A percentile compares a stretch with the other conserved stretches of the same genome.
These are phyloP conservation scores for Letharia lupina DNA, from an alignment of 495 filamentous ascomycete species.

Conservation along the genomic window DNA sequence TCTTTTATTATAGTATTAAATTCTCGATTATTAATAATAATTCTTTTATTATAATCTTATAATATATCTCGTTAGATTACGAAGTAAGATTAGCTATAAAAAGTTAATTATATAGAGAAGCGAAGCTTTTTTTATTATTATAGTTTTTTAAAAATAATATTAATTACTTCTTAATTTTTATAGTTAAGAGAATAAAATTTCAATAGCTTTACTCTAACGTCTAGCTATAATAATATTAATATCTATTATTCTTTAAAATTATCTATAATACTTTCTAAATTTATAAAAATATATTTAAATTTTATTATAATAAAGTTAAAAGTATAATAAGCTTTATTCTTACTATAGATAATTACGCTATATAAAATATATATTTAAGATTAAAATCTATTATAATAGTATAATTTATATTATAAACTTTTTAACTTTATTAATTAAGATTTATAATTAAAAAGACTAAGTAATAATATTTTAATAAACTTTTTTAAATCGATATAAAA, in stretches of 20 bases:
- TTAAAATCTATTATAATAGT: neutral
- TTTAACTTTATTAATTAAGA: too few species aligned
- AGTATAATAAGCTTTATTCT: neutral
- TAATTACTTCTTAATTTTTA: too few species aligned
- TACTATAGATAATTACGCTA: constrained; percentile 7
- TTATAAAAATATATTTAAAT: too few species aligned
- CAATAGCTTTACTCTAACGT: too few species aligned
- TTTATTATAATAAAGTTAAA: too few species aligned
- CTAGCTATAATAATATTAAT: too few species aligned
- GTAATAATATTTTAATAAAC: too few species aligned
- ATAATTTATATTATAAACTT: neutral
- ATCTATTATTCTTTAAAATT: neutral
- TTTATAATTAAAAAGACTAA: too few species aligned
- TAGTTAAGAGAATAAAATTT: too few species aligned
- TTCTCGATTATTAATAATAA: constrained; percentile 13
- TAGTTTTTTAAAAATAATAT: constrained; percentile 21
- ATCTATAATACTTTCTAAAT: too few species aligned
- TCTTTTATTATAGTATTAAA: constrained; percentile 14
- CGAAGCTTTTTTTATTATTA: constrained; percentile 14
- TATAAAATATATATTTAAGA: neutral
- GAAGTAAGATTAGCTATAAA: neutral
- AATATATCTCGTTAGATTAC: neutral
- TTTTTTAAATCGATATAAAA: too few species aligned
- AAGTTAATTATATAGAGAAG: neutral
- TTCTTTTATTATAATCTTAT: neutral